Evolutionary conservation across 1,284 basidiomycete genomes (phyloP).

Genomic region (Trametes sp.): DNA sequence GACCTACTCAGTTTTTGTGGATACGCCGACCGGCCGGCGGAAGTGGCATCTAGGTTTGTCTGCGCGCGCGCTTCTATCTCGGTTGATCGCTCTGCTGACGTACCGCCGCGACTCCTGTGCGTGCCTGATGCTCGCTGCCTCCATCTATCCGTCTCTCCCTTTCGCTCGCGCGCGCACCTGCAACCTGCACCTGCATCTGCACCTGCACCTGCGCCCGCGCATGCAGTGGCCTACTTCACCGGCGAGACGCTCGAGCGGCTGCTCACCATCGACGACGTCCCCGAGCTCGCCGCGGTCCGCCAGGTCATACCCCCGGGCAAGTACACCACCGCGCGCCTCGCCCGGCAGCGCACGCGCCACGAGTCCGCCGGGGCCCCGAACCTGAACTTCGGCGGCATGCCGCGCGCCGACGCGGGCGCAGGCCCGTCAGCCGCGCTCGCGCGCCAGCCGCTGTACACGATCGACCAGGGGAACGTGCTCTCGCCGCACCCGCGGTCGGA

Average conservation of each 20-base stretch:
- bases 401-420: constrained; percentile 3
- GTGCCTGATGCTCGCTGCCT: constrained; percentile 12
- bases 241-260: constrained; percentile 71
- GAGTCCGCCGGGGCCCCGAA: constrained; percentile 13
- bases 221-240: constrained; percentile 75
- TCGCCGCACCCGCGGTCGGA: constrained; percentile 15
- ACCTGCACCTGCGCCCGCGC: constrained; percentile 40
- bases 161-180: constrained; percentile 5
- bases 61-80: constrained; percentile 16
- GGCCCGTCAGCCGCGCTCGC: neutral
- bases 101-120: constrained; percentile 3
- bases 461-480: constrained; percentile 15
- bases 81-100: constrained; percentile 11
- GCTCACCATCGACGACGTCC: constrained; percentile 68
- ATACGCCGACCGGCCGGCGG: constrained; percentile 63
- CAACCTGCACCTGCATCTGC: constrained; percentile 17
- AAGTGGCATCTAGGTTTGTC: constrained; percentile 83
- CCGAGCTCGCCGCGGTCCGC: constrained; percentile 56
- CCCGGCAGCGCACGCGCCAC: constrained; percentile 38
- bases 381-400: constrained; percentile 2
- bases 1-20: constrained; percentile 79
- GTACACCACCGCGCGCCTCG: constrained; percentile 42
- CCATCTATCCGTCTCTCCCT: neutral
- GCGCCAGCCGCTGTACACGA: constrained; percentile 22
- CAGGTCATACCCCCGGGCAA: constrained; percentile 57